Evolutionary conservation across 2,329 filamentous ascomycete genomes (phyloP), one percentile per base, ranked within the genome.

Genomic region (Xylaria sp.): DNA sequence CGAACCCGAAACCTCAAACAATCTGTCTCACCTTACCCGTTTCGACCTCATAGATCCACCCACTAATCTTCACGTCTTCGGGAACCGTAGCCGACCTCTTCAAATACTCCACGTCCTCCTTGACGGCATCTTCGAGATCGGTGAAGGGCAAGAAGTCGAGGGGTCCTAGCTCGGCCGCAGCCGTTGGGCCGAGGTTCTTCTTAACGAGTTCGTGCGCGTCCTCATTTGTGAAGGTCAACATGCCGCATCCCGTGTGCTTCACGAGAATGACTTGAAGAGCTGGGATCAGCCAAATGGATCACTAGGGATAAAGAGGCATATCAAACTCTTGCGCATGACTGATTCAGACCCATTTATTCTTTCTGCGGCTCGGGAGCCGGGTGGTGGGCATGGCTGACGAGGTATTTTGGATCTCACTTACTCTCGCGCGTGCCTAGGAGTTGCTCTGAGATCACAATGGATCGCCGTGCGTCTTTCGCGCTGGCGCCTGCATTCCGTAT

Each of bases 21-120:
- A 90, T 81, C 63, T 80, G 82, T 71, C 82, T 84, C 58, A 86
- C 85, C 78, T 84, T 90, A 0, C 92, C 92, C 0, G 88, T 93
- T 82, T 92, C 89, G 51, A 94, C 91, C 75, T 94, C 90, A 81
- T 94, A 94, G 1, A 94, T 81, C 88, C 92, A 95, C 0, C 92
- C 92, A 6, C 87, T 91, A 55, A 94, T 84, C 0, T 81, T 80
- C 3, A 92, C 85, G 31, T 81, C 81, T 23, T 89, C 83, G 23
- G 90, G 82, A 5, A 94, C 84, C 18, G 91, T 82, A 63, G 86
- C 86, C 57, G 84, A 87, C 59, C 79, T 83, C 79, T 86, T 88
- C 72, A 96, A 76, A 72, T 88, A 88, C 56, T 81, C 81, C 0
- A 96, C 86, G 79, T 95, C 92, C 48, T 90, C 85, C 70, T 81